phyloP scores from a whole-genome alignment of 495 filamentous ascomycete genomes.

The Penicillium diatomitis region DNA sequence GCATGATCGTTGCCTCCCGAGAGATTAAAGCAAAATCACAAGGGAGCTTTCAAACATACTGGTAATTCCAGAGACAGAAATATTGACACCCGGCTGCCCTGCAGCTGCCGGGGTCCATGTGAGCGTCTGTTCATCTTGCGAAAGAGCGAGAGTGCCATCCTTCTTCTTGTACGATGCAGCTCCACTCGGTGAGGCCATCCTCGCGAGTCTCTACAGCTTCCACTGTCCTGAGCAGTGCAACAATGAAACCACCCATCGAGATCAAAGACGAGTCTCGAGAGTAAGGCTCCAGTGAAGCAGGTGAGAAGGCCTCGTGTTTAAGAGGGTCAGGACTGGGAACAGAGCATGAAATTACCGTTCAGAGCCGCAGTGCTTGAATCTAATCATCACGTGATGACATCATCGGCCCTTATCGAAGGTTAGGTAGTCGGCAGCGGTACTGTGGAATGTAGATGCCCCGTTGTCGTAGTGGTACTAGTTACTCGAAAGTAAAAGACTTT shows the following conservation, averaged over 20 bases:
- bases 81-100: constrained; percentile 48
- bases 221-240: constrained; percentile 31
- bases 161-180: constrained; percentile 89
- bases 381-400: constrained; percentile 10
- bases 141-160: constrained; percentile 73
- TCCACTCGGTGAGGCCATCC: constrained; percentile 54
- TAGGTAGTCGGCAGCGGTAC: too few species aligned
- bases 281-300: constrained; percentile 5
- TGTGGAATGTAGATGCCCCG: too few species aligned
- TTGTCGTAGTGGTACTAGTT: too few species aligned
- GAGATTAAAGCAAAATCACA: neutral
- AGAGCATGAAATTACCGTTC: constrained; percentile 5
- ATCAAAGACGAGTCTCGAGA: constrained; percentile 19
- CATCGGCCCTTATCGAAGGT: neutral
- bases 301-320: constrained; percentile 20
- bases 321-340: constrained; percentile 1
- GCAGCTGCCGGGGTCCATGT: constrained; percentile 63
- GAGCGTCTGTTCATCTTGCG: constrained; percentile 58
- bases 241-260: constrained; percentile 37
- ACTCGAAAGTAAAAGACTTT: neutral
- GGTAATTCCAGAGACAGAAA: constrained; percentile 67
- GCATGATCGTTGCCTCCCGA: neutral
- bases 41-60: constrained; percentile 42
- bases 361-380: constrained; percentile 12
- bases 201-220: constrained; percentile 33